A percentile compares a stretch with the other conserved stretches of the same genome.
Conservation (phyloP, 345 rosid species). For the Gossypium bickii region DNA sequence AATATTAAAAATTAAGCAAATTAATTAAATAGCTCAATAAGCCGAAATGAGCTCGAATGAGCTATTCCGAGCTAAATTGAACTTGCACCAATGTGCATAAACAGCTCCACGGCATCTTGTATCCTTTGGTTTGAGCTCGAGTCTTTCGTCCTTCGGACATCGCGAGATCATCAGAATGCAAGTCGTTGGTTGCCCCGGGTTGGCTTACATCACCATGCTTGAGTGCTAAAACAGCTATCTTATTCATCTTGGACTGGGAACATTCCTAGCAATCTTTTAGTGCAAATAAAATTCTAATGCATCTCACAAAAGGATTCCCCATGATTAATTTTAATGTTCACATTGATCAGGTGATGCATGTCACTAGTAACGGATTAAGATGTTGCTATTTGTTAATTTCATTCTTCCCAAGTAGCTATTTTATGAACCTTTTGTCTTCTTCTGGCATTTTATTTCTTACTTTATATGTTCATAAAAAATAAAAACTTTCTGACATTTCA, state of each 20-base stretch:
- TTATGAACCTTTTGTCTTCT: background rate
- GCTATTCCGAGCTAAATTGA: no score
- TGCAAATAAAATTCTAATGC: background rate
- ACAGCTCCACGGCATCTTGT: no score
- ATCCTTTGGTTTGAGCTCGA: no score
- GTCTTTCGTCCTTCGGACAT: no score
- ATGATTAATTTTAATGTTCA: background rate
- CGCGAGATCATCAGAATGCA: no score
- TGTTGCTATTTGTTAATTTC: background rate
- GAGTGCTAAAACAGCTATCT: background rate
- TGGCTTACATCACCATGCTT: background rate
- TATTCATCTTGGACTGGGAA: background rate
- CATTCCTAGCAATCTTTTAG: background rate
- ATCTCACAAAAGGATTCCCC: background rate
- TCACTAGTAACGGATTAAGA: background rate
- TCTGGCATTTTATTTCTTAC: background rate
- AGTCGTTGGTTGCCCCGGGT: no score
- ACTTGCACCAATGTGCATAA: no score
- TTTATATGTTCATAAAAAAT: background rate
- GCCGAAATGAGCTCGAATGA: no score
- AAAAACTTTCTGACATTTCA: conserved; percentile 16
- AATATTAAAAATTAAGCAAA: no score
- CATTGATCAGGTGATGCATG: background rate
- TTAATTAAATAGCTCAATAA: no score
- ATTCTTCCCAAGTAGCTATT: background rate